phyloP scores from a whole-genome alignment of 2,329 filamentous ascomycete genomes.

The Trichoderma polysporum region DNA sequence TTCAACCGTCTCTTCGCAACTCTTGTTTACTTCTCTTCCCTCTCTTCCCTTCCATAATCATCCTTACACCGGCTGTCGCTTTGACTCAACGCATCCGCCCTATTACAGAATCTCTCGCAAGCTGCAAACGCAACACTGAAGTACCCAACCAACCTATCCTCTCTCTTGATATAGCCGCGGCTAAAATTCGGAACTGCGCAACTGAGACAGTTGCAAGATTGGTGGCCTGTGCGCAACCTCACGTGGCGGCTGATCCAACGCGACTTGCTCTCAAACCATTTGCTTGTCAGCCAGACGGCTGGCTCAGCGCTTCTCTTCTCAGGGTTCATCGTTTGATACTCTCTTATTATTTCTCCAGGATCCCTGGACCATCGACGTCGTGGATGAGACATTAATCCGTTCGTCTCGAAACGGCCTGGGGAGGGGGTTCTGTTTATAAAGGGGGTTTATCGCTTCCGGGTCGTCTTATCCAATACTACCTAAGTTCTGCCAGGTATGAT shows the following conservation, averaged over 20 bases:
- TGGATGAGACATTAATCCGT: conserved; percentile 26
- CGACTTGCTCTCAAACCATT: conserved; percentile 16
- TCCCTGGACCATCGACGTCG: neutral
- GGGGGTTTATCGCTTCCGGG: conserved; percentile 6
- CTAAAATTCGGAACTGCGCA: conserved; percentile 12
- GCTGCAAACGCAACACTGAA: neutral
- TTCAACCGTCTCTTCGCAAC: neutral
- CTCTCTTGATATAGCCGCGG: neutral
- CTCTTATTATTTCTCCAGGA: neutral
- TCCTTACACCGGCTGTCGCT: neutral
- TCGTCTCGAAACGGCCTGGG: conserved; percentile 27
- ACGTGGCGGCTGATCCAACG: conserved; percentile 25
- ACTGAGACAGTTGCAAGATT: neutral
- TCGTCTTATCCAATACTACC: conserved; percentile 17
- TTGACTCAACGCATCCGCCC: neutral
- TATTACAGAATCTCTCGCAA: neutral
- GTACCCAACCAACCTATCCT: neutral
- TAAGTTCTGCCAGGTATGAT: conserved; percentile 10
- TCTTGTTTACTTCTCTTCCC: neutral
- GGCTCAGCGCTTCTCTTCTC: neutral
- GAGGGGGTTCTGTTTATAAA: conserved; percentile 25
- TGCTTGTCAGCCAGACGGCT: conserved; percentile 5
- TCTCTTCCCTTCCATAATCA: neutral
- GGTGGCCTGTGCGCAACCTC: conserved; percentile 29
- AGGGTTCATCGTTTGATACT: neutral